These are phyloP conservation scores for Fusarium tjaetaba DNA, from an alignment of 2,329 filamentous ascomycete species.

Conservation along the genomic window DNA sequence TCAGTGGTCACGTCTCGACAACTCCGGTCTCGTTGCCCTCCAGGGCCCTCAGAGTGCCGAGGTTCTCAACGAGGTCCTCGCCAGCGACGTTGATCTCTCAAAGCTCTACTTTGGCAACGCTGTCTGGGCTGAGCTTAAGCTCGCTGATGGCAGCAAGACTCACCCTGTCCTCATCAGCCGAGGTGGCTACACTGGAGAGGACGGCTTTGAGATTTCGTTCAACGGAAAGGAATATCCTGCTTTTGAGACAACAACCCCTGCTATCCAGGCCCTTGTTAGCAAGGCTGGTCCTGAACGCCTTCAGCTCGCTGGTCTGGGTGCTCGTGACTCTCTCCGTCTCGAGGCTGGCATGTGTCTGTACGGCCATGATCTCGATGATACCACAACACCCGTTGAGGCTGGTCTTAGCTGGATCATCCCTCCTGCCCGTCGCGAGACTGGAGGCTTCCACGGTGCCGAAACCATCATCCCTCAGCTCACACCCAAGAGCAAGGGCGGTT, in stretches of 20 bases:
- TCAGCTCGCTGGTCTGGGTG: slow-evolving; percentile 86
- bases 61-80: slow-evolving; percentile 73
- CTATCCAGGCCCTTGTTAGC: slow-evolving; percentile 74
- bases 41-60: slow-evolving; percentile 83
- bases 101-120: slow-evolving; percentile 85
- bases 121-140: slow-evolving; percentile 70
- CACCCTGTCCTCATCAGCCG: slow-evolving; percentile 74
- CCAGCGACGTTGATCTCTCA: slow-evolving; percentile 65
- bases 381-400: slow-evolving; percentile 68
- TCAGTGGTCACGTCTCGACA: slow-evolving; percentile 76
- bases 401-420: slow-evolving; percentile 81
- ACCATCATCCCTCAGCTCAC: slow-evolving; percentile 81
- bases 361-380: slow-evolving; percentile 93
- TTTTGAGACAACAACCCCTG: slow-evolving; percentile 58
- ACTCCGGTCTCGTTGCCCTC: slow-evolving; percentile 84
- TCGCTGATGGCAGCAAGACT: slow-evolving; percentile 60
- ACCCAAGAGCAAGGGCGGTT: slow-evolving; percentile 75
- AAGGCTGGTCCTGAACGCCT: slow-evolving; percentile 70
- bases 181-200: slow-evolving; percentile 96
- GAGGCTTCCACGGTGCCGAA: slow-evolving; percentile 87
- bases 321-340: slow-evolving; percentile 89
- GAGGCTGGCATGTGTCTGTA: slow-evolving; percentile 99
- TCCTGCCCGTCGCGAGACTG: slow-evolving; percentile 73
- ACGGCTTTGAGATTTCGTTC: slow-evolving; percentile 96
- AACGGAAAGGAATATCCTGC: slow-evolving; percentile 54